Conservation (phyloP, 139 green algal species). For the Medakamo hakoo region DNA sequence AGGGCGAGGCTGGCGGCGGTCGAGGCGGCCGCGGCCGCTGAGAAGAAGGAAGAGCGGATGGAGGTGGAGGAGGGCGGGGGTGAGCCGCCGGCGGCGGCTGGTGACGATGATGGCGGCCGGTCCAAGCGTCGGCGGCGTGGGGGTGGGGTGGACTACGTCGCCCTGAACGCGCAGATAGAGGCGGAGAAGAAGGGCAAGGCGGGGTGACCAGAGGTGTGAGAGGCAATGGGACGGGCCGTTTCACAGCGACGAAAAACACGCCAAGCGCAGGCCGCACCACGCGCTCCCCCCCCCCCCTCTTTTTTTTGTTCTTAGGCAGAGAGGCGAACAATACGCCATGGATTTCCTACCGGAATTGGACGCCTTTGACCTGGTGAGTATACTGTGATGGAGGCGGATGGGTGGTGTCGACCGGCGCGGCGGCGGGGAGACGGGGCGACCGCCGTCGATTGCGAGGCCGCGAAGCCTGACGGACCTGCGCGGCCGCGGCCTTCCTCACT, state of each 20-base stretch:
- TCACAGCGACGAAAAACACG: not conserved
- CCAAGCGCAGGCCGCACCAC: not conserved
- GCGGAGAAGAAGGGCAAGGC: conserved; percentile 14
- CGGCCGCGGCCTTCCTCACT: too few species aligned
- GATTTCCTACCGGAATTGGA: too few species aligned
- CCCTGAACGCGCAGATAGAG: conserved; percentile 51
- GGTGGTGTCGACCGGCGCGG: too few species aligned
- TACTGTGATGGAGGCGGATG: too few species aligned
- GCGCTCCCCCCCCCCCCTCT: too few species aligned
- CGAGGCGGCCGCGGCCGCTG: not conserved
- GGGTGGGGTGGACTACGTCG: conserved; percentile 47
- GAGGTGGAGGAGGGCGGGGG: not conserved
- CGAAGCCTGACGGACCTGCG: too few species aligned
- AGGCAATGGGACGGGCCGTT: not conserved
- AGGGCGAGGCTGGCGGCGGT: not conserved
- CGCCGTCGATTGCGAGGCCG: too few species aligned
- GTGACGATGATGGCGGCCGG: conserved; percentile 8
- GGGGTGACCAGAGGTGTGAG: not conserved
- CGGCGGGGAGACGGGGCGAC: too few species aligned
- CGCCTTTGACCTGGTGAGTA: too few species aligned
- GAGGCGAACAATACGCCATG: too few species aligned
- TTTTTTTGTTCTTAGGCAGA: not conserved
- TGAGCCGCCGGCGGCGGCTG: too few species aligned
- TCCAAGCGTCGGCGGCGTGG: conserved; percentile 35
- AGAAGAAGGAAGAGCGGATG: not conserved